Percentiles rank a stretch among this genome's conserved stretches.
Evolutionary conservation across 345 rosid genomes (phyloP).

Genomic region (Acer campestre): DNA sequence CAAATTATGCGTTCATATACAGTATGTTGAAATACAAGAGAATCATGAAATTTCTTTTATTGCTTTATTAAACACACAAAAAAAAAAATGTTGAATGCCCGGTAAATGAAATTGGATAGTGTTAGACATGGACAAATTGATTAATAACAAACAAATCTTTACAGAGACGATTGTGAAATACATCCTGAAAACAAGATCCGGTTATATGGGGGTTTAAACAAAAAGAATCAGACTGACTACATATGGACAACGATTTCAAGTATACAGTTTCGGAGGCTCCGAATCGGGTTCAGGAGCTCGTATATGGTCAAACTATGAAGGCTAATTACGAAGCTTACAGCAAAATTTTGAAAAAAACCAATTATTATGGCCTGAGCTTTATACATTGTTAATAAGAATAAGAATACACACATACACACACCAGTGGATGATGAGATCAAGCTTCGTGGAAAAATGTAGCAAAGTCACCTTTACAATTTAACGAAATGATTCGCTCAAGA

Average conservation of each 20-base stretch:
- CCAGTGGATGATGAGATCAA: conserved; percentile 11
- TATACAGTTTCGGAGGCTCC: conserved; percentile 19
- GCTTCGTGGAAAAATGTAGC: background rate
- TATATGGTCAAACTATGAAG: conserved; percentile 6
- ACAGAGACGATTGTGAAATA: conserved; percentile 3
- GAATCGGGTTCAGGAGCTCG: conserved; percentile 7
- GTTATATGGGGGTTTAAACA: conserved; percentile 5
- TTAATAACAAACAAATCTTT: background rate
- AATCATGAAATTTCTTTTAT: background rate
- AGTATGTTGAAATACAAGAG: background rate
- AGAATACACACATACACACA: background rate
- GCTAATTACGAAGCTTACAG: background rate
- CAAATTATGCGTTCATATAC: background rate
- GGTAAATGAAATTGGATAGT: background rate
- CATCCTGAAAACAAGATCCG: conserved; percentile 10
- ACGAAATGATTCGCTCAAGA: conserved; percentile 25
- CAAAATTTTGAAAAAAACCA: conserved; percentile 21
- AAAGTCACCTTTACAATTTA: background rate
- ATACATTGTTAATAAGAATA: background rate
- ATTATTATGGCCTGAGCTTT: background rate
- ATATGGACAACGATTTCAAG: conserved; percentile 25
- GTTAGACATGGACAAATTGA: background rate
- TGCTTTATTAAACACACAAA: background rate
- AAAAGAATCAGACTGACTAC: conserved; percentile 28
- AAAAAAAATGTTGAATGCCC: no score